Conservation (phyloP, 352 stramenopile genomes). For the Globisporangium yorkense region DNA sequence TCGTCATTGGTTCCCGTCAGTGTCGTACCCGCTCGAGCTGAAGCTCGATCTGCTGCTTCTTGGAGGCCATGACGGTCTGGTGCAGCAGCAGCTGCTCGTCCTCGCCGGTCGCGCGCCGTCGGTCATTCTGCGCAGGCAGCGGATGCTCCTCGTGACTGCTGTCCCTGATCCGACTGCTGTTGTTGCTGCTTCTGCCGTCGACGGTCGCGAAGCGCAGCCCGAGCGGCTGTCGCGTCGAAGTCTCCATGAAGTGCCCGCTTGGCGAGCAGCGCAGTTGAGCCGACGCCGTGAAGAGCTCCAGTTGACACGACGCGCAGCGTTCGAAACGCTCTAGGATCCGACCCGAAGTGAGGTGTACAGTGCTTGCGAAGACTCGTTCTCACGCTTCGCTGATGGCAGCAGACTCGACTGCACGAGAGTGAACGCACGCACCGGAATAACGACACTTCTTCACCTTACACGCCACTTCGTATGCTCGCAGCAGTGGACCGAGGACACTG, state of each 20-base stretch:
- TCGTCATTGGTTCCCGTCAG: neutral
- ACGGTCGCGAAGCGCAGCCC: neutral
- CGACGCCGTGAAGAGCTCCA: no score
- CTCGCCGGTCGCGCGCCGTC: slow-evolving; percentile 13
- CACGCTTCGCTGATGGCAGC: no score
- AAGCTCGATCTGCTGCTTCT: slow-evolving; percentile 54
- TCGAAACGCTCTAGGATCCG: no score
- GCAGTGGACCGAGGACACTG: neutral
- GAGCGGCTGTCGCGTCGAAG: neutral
- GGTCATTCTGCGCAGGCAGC: neutral
- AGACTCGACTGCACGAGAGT: no score
- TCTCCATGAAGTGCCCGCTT: neutral
- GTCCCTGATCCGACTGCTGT: neutral
- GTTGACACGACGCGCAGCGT: no score
- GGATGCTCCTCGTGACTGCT: neutral
- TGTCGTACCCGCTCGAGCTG: slow-evolving; percentile 48
- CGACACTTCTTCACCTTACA: no score
- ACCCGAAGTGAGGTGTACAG: no score
- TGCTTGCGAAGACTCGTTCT: no score
- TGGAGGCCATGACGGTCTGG: slow-evolving; percentile 60
- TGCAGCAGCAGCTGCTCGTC: slow-evolving; percentile 66
- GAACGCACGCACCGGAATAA: no score
- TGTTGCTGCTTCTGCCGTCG: neutral
- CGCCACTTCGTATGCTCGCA: no score
- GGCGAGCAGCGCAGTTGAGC: no score